Percentiles rank a stretch among this genome's conserved stretches.
phyloP scores from a whole-genome alignment of 2,329 filamentous ascomycete genomes.

The Fragosphaeria purpurea region DNA sequence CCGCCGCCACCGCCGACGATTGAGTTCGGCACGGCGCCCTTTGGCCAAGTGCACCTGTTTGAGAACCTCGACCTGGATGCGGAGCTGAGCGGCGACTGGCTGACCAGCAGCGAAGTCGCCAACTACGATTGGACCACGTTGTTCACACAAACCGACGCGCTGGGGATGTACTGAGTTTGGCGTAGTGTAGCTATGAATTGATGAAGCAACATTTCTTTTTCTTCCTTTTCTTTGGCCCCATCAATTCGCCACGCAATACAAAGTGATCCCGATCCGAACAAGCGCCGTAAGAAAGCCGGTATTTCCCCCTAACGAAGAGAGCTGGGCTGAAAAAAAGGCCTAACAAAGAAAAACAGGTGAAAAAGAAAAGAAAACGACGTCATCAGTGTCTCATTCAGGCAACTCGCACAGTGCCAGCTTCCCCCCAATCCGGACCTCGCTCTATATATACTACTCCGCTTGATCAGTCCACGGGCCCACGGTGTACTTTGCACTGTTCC shows the following conservation, averaged over 20 bases:
- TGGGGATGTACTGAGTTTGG: too few species aligned
- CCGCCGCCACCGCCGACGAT: neutral
- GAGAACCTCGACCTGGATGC: neutral
- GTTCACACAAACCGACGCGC: neutral
- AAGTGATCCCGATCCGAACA: too few species aligned
- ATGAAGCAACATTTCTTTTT: neutral
- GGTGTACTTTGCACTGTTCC: too few species aligned
- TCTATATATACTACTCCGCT: too few species aligned
- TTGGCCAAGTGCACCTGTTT: neutral
- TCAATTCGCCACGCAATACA: neutral
- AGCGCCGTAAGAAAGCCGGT: too few species aligned
- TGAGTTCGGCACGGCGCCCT: neutral
- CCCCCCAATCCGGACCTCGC: too few species aligned
- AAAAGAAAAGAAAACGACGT: neutral
- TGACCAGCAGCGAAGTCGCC: neutral
- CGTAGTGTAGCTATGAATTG: too few species aligned
- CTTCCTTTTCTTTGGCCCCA: neutral
- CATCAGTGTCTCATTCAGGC: neutral
- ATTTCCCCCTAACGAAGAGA: too few species aligned
- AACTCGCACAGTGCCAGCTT: neutral
- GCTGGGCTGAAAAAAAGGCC: too few species aligned
- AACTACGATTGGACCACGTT: conserved; percentile 2
- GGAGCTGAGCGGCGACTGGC: conserved; percentile 1
- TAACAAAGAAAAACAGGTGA: too few species aligned
- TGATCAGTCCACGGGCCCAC: too few species aligned